A percentile compares a stretch with the other conserved stretches of the same genome.
Conservation (phyloP, 1,284 basidiomycete genomes). For the Boletus semigastroideus region DNA sequence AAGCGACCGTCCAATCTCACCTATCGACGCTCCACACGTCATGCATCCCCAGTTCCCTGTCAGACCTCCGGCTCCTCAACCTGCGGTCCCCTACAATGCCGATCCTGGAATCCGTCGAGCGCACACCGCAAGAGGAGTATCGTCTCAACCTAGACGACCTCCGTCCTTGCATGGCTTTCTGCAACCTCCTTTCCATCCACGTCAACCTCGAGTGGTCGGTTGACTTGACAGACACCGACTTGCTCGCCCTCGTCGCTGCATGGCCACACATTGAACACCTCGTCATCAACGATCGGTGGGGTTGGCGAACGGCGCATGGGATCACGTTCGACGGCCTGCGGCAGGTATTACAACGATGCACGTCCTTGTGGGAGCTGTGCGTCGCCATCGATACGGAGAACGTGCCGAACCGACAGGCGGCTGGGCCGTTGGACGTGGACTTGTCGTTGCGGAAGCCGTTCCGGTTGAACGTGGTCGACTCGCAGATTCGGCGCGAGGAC, state of each 20-base stretch:
- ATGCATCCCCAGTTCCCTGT: background rate
- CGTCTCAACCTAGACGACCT: background rate
- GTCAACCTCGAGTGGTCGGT: constrained; percentile 5
- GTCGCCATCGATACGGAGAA: background rate
- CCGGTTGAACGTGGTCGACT: constrained; percentile 9
- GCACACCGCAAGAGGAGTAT: background rate
- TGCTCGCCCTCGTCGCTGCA: background rate
- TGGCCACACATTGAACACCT: constrained; percentile 3
- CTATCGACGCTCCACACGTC: background rate
- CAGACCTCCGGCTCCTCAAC: constrained; percentile 1
- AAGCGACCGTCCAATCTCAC: background rate
- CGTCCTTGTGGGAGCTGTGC: background rate
- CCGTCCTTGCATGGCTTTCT: background rate
- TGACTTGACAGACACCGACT: background rate
- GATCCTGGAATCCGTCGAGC: background rate
- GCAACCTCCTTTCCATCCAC: background rate
- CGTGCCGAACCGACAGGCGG: background rate
- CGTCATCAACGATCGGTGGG: constrained; percentile 6
- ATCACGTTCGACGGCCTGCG: background rate
- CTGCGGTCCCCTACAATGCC: background rate
- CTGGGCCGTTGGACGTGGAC: background rate
- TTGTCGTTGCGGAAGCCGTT: background rate
- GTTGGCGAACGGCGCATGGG: background rate
- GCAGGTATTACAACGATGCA: background rate
- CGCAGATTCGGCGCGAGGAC: background rate